phyloP scores from a whole-genome alignment of 2,329 filamentous ascomycete species.

The Coniochaeta sp. region DNA sequence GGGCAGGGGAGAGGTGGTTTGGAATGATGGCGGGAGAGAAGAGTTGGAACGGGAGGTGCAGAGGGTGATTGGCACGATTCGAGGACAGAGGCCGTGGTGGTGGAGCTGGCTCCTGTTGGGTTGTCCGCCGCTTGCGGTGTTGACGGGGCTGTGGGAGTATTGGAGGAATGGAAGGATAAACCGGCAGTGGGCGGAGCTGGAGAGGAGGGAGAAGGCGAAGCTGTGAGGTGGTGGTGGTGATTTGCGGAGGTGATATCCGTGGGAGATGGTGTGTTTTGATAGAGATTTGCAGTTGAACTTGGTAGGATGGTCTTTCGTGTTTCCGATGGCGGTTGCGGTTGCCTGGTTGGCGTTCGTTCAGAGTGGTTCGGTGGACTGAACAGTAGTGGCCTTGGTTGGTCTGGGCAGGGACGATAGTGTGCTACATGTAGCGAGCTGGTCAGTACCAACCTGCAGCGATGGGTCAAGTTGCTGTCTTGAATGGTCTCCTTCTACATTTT shows the following conservation, averaged over 20 bases:
- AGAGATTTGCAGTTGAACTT: neutral
- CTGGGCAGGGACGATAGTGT: too few relatives aligned
- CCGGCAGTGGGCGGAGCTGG: constrained; percentile 58
- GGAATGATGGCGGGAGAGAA: constrained; percentile 76
- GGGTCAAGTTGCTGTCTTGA: too few relatives aligned
- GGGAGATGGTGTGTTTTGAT: neutral
- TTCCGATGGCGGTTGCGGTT: neutral
- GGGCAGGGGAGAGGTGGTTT: constrained; percentile 70
- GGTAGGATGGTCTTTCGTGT: neutral
- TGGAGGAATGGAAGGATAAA: constrained; percentile 66
- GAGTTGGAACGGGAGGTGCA: constrained; percentile 62
- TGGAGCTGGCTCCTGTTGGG: constrained; percentile 69
- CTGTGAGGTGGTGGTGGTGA: constrained; percentile 20
- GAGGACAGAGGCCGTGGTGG: constrained; percentile 62
- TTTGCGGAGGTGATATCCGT: neutral
- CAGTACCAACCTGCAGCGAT: too few relatives aligned
- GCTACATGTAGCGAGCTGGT: too few relatives aligned
- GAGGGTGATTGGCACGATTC: constrained; percentile 56
- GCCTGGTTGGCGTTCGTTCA: neutral
- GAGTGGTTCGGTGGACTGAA: neutral
- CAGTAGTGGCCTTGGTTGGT: too few relatives aligned
- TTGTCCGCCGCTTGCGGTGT: constrained; percentile 67
- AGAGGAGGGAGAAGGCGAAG: constrained; percentile 37
- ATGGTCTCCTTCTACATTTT: too few relatives aligned
- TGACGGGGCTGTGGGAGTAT: constrained; percentile 63